phyloP scores from a whole-genome alignment of 2,329 filamentous ascomycete species.

The Aspergillus quadricinctus region DNA sequence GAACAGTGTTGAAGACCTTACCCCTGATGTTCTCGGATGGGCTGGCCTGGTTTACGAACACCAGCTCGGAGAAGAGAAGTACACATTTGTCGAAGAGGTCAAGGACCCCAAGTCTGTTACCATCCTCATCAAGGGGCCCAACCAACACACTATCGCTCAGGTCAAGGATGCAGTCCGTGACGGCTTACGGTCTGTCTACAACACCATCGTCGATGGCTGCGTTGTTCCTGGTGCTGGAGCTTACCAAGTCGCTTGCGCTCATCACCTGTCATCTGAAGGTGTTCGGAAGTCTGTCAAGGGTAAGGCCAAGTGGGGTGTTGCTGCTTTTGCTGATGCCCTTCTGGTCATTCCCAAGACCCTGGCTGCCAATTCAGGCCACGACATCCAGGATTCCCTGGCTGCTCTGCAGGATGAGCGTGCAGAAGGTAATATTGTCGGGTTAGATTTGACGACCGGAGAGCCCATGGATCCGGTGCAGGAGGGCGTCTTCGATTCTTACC shows the following conservation, averaged over 20 bases:
- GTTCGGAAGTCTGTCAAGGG: conserved; percentile 92
- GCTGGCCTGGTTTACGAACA: conserved; percentile 96
- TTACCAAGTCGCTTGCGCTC: conserved; percentile 90
- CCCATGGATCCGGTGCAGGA: conserved; percentile 93
- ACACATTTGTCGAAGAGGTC: conserved; percentile 96
- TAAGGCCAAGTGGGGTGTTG: conserved; percentile 94
- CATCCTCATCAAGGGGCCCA: conserved; percentile 95
- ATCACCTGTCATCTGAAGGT: conserved; percentile 78
- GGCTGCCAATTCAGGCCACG: conserved; percentile 91
- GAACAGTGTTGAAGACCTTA: conserved; percentile 93
- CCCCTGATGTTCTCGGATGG: conserved; percentile 86
- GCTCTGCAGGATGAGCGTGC: conserved; percentile 78
- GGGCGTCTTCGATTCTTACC: conserved; percentile 94
- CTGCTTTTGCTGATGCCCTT: conserved; percentile 90
- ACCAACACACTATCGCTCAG: conserved; percentile 92
- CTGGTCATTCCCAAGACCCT: conserved; percentile 96
- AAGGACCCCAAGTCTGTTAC: conserved; percentile 99
- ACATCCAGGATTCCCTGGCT: conserved; percentile 91
- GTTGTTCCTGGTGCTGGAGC: conserved; percentile 92
- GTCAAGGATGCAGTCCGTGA: conserved; percentile 95
- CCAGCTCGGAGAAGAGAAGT: conserved; percentile 96
- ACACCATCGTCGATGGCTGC: conserved; percentile 97
- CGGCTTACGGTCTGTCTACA: conserved; percentile 93
- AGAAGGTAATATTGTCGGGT: conserved; percentile 79
- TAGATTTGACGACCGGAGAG: conserved; percentile 81